Evolutionary conservation across 768 basidiomycete species (phyloP).

Genomic region (Leccinum longicurvipes): DNA sequence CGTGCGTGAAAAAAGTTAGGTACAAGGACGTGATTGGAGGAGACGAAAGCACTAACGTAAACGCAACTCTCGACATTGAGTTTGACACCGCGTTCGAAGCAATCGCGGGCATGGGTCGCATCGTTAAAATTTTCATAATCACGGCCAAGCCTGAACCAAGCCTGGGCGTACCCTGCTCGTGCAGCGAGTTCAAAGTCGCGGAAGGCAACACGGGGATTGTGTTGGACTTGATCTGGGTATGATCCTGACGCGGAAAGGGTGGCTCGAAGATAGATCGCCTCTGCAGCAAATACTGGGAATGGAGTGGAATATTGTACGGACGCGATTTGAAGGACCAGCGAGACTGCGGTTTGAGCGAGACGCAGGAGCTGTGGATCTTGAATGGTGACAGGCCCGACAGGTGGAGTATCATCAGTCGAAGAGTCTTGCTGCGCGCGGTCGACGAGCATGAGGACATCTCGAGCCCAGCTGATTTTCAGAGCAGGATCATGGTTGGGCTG

Average conservation of each 20-base stretch:
- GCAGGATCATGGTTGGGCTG: conserved; percentile 53
- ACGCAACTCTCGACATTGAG: conserved; percentile 73
- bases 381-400: conserved; percentile 52
- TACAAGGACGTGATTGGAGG: not conserved
- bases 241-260: conserved; percentile 70
- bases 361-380: conserved; percentile 56
- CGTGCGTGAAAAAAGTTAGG: conserved; percentile 6
- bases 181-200: conserved; percentile 86
- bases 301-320: conserved; percentile 33
- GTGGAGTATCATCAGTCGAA: conserved; percentile 36
- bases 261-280: conserved; percentile 75
- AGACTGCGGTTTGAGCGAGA: conserved; percentile 63
- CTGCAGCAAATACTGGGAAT: conserved; percentile 48
- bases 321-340: conserved; percentile 58
- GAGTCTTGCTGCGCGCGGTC: conserved; percentile 48
- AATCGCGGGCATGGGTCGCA: conserved; percentile 66
- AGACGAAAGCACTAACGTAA: conserved; percentile 52
- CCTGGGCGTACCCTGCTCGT: conserved; percentile 67
- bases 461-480: conserved; percentile 71
- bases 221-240: conserved; percentile 59
- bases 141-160: conserved; percentile 89
- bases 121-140: conserved; percentile 92
- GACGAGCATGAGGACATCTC: conserved; percentile 79
- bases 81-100: conserved; percentile 81
- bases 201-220: conserved; percentile 79